Evolutionary conservation across 148 eudicot species (phyloP).

Genomic region (Rhododendron kiyosumense): DNA sequence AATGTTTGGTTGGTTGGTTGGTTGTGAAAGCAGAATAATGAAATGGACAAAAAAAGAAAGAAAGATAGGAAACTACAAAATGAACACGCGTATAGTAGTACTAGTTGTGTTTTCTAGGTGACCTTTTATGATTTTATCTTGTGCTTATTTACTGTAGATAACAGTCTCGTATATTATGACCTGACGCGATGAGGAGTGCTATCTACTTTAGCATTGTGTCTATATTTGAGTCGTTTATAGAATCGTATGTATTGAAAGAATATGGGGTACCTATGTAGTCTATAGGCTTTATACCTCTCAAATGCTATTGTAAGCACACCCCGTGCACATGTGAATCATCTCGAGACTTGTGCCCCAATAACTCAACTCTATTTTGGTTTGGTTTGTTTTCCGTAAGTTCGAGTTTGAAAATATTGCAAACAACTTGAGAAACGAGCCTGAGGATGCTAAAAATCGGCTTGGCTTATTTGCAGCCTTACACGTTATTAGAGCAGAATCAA

Average conservation of each 20-base stretch:
- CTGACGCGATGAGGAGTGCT: neutral
- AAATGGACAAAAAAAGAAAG: neutral
- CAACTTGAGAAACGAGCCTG: neutral
- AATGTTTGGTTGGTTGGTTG: neutral
- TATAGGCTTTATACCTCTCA: neutral
- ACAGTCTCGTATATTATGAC: neutral
- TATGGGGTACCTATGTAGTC: neutral
- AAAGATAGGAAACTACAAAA: neutral
- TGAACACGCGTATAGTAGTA: neutral
- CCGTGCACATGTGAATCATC: neutral
- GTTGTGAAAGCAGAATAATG: neutral
- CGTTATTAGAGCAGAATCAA: conserved; percentile 21
- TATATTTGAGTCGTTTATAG: neutral
- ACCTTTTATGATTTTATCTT: neutral
- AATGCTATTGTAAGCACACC: neutral
- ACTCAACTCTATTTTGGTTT: neutral
- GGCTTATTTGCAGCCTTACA: conserved; percentile 51
- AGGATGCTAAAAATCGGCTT: conserved; percentile 2
- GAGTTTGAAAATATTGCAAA: neutral
- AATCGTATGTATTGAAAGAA: no score
- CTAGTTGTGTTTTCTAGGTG: neutral
- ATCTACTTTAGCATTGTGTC: neutral
- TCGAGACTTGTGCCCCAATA: neutral
- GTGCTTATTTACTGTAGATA: neutral
- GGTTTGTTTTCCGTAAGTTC: neutral